These are phyloP conservation scores for Phytophthora rubi DNA, from an alignment of 352 stramenopile species.

Conservation along the genomic window DNA sequence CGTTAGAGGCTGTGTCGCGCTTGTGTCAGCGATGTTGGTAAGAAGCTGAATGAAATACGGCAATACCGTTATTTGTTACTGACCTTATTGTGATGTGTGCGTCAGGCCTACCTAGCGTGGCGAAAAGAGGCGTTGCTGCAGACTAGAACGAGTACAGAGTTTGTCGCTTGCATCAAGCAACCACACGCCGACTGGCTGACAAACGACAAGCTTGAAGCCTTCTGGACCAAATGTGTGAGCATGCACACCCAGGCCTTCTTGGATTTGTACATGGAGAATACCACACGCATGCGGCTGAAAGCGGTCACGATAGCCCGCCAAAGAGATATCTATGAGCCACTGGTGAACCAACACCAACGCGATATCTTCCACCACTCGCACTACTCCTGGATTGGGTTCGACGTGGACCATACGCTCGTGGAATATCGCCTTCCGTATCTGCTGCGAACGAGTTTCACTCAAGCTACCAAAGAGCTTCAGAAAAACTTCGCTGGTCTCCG, in stretches of 20 bases:
- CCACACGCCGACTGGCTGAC: constrained; percentile 43
- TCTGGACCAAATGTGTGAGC: constrained; percentile 48
- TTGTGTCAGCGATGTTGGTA: constrained; percentile 54
- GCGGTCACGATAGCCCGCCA: constrained; percentile 41
- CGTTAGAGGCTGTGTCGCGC: constrained; percentile 48
- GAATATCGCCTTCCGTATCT: constrained; percentile 55
- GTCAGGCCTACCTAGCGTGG: constrained; percentile 44
- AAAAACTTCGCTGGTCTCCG: constrained; percentile 49
- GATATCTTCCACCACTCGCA: constrained; percentile 43
- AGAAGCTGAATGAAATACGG: not conserved
- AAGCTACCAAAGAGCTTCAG: constrained; percentile 52
- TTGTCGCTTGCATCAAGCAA: constrained; percentile 34
- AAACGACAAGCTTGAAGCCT: constrained; percentile 50
- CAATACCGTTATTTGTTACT: not conserved
- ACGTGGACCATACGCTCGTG: constrained; percentile 62
- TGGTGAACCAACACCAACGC: constrained; percentile 40
- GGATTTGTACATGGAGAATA: constrained; percentile 39
- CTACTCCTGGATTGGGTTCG: constrained; percentile 68
- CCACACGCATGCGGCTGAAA: constrained; percentile 46
- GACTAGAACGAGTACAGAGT: constrained; percentile 28
- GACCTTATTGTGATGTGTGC: not conserved
- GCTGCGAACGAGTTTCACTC: constrained; percentile 49
- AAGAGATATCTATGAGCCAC: constrained; percentile 28
- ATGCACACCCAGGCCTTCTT: constrained; percentile 49
- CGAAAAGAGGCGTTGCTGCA: constrained; percentile 41